phyloP scores from a whole-genome alignment of 768 basidiomycete genomes.

The Exidia glandulosa region DNA sequence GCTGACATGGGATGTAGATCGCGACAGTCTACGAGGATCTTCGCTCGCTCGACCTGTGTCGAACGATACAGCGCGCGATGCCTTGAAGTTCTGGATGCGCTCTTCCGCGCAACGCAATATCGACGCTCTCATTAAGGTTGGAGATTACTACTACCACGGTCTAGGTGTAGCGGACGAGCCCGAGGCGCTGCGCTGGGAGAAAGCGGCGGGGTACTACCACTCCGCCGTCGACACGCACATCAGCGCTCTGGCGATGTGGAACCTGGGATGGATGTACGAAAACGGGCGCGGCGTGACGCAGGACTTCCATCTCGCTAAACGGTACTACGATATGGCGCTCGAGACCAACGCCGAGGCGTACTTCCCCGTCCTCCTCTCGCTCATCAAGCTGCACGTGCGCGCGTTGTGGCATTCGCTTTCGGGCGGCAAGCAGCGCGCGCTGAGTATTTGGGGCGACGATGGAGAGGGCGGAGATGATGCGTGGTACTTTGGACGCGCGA shows the following conservation, averaged over 20 bases:
- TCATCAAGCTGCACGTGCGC: constrained; percentile 69
- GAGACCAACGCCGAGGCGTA: constrained; percentile 86
- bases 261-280: constrained; percentile 99
- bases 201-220: constrained; percentile 89
- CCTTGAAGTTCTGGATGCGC: constrained; percentile 88
- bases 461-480: constrained; percentile 50
- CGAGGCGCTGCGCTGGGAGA: constrained; percentile 59
- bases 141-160: constrained; percentile 93
- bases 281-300: constrained; percentile 84
- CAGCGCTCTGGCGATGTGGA: constrained; percentile 96
- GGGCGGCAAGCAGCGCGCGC: constrained; percentile 47
- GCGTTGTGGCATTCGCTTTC: constrained; percentile 76
- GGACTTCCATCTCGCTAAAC: constrained; percentile 95
- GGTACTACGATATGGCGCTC: constrained; percentile 84
- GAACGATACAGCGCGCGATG: constrained; percentile 75
- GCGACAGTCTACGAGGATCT: constrained; percentile 55
- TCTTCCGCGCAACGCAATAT: constrained; percentile 89
- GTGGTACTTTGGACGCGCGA: constrained; percentile 78
- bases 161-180: constrained; percentile 62
- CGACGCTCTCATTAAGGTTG: constrained; percentile 96
- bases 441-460: constrained; percentile 20
- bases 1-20: constrained; percentile 34
- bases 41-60: constrained; percentile 49
- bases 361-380: constrained; percentile 72
- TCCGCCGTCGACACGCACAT: constrained; percentile 86